phyloP scores from a whole-genome alignment of 352 stramenopile species.

The Peronospora destructor region DNA sequence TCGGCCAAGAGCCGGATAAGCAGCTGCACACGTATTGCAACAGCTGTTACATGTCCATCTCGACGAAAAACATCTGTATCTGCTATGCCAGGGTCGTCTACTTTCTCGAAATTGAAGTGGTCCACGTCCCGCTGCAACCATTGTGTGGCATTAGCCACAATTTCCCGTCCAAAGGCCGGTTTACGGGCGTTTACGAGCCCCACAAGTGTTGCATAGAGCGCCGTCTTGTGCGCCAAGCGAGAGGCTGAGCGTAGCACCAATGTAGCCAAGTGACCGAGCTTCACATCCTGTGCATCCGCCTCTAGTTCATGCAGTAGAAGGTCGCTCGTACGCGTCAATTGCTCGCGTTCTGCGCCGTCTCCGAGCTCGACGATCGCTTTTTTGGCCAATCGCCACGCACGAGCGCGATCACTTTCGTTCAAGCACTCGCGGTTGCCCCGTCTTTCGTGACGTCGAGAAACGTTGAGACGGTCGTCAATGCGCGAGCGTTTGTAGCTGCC shows the following conservation, averaged over 20 bases:
- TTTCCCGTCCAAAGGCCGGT: constrained; percentile 41
- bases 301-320: constrained; percentile 52
- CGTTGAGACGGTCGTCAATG: constrained; percentile 34
- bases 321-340: constrained; percentile 35
- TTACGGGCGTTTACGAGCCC: constrained; percentile 64
- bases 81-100: constrained; percentile 12
- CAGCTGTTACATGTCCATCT: constrained; percentile 33
- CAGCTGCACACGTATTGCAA: constrained; percentile 48
- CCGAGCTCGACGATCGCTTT: constrained; percentile 69
- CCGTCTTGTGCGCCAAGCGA: constrained; percentile 62
- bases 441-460: constrained; percentile 28
- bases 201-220: constrained; percentile 57
- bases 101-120: constrained; percentile 40
- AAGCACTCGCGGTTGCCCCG: constrained; percentile 30
- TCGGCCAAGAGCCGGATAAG: constrained; percentile 61
- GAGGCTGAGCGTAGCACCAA: constrained; percentile 49
- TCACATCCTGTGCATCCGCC: constrained; percentile 44
- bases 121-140: constrained; percentile 52
- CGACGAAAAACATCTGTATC: constrained; percentile 21
- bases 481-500: constrained; percentile 56
- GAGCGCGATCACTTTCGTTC: constrained; percentile 58
- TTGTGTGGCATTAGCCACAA: constrained; percentile 34
- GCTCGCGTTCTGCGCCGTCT: constrained; percentile 49
- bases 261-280: constrained; percentile 44
- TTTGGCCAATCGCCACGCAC: constrained; percentile 64